Evolutionary conservation across 2,329 filamentous ascomycete genomes (phyloP), one percentile per base, ranked within the genome.

Genomic region (Fusarium sp.): DNA sequence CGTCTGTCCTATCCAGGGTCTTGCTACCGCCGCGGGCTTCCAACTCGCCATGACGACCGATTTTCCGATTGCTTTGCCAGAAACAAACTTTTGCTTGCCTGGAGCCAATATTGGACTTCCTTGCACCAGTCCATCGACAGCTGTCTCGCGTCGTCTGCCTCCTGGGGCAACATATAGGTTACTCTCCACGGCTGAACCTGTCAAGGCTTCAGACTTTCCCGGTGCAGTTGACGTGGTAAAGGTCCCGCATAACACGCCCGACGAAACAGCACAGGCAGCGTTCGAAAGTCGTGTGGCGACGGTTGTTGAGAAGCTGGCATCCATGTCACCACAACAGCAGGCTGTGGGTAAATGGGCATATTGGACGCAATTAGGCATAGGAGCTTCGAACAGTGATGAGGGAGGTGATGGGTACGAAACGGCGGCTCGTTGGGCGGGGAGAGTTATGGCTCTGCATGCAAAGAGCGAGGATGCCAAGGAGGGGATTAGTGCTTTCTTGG

Each of bases 281-380:
- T 53, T 70, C 6, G 68, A 70, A 17, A 31, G 3, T 0, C 57
- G 66, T 3, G 60, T 67, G 2, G 25, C 49, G 0, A 15, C 21
- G 0, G 49, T 70, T 9, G 15, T 70, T 1, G 41, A 49, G 11
- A 49, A 33, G 3, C 7, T 70, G 4, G 49, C 36, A 3, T n/a
- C n/a, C 0, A 66, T 63, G 45, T 56, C 68, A 1, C 39, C 66
- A 1, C 66, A 66, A 13, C 62, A 65, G 9, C 65, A 68, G 9
- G 68, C 66, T 0, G 19, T 68, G 5, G 68, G 68, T 0, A 70
- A 70, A 46, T 70, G 68, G 68, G 64, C 68, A 1, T 70, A 60
- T 11, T 65, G 68, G 66, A 55, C 68, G 0, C 68, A 70, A 14
- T 31, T 70, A 9, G 56, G 56, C 0, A 57, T 70, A 4, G 41